Conservation (phyloP, 2,329 filamentous ascomycete species). For the Arthrinium phaeospermum region DNA sequence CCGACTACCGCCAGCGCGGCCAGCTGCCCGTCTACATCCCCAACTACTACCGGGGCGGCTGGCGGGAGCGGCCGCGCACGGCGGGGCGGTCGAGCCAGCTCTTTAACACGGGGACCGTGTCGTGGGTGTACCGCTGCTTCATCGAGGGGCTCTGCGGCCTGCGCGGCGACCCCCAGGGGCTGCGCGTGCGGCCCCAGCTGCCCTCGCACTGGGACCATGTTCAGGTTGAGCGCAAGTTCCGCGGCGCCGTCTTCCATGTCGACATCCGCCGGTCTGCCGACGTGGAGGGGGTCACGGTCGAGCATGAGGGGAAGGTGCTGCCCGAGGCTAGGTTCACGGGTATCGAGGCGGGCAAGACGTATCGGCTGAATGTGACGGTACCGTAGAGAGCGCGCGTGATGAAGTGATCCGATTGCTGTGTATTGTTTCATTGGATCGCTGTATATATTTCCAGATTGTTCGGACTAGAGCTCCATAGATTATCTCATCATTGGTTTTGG, state of each 20-base stretch:
- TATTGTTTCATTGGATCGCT: not conserved
- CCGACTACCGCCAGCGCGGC: constrained; percentile 57
- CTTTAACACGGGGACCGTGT: constrained; percentile 64
- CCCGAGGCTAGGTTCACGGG: constrained; percentile 47
- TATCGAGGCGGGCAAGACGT: constrained; percentile 50
- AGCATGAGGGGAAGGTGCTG: constrained; percentile 44
- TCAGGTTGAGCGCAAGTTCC: constrained; percentile 53
- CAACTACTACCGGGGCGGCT: constrained; percentile 63
- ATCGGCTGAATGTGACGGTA: constrained; percentile 46
- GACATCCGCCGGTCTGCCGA: constrained; percentile 47
- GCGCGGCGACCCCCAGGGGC: constrained; percentile 52
- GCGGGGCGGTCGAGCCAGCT: constrained; percentile 62
- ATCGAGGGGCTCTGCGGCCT: constrained; percentile 62
- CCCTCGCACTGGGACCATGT: constrained; percentile 56
- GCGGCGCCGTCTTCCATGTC: constrained; percentile 55
- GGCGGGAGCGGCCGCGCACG: constrained; percentile 53
- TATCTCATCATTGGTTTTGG: not conserved
- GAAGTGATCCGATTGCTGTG: not conserved
- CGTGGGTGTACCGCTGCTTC: constrained; percentile 61
- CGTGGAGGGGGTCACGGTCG: constrained; percentile 46
- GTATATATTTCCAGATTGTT: not conserved
- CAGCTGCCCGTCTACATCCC: constrained; percentile 64
- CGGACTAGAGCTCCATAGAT: not conserved
- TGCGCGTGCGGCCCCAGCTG: constrained; percentile 55
- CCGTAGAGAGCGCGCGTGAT: not conserved